These are phyloP conservation scores for Cubamyces sp. DNA, from an alignment of 768 basidiomycete genomes.

Conservation along the genomic window DNA sequence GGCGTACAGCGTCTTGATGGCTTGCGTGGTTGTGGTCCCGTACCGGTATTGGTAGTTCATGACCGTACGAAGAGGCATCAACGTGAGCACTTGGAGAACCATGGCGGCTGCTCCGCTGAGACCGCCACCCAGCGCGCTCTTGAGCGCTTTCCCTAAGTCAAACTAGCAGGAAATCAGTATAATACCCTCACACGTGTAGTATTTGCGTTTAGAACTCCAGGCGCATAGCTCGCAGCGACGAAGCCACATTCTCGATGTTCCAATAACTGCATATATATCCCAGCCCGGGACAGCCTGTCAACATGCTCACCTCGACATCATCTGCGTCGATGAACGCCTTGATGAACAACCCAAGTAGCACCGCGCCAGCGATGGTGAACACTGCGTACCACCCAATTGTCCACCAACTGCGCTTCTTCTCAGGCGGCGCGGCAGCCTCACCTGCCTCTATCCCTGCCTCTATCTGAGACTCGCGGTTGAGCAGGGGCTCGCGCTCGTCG, in stretches of 20 bases:
- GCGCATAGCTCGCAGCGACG: no score
- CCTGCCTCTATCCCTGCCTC: conserved; percentile 17
- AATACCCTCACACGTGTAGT: not conserved
- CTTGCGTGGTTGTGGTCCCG: conserved; percentile 73
- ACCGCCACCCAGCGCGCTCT: conserved; percentile 86
- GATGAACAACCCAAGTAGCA: conserved; percentile 56
- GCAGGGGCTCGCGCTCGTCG: conserved; percentile 30
- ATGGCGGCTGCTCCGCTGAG: conserved; percentile 93
- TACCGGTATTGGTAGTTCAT: conserved; percentile 98
- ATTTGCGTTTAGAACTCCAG: not conserved
- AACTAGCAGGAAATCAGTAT: conserved; percentile 52
- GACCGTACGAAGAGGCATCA: conserved; percentile 95
- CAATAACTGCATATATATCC: no score
- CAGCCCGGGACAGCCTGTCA: not conserved
- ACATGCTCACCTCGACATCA: conserved; percentile 62
- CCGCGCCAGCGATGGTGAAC: conserved; percentile 40
- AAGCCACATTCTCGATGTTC: no score
- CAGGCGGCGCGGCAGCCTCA: conserved; percentile 17
- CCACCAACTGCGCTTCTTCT: conserved; percentile 35
- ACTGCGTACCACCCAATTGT: conserved; percentile 38
- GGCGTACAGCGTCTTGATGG: conserved; percentile 66
- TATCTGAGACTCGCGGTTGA: conserved; percentile 17
- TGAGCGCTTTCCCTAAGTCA: conserved; percentile 76
- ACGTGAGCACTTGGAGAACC: conserved; percentile 88
- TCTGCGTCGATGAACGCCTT: conserved; percentile 73